phyloP scores from a whole-genome alignment of 345 rosid species.

The Clarkia xantiana region DNA sequence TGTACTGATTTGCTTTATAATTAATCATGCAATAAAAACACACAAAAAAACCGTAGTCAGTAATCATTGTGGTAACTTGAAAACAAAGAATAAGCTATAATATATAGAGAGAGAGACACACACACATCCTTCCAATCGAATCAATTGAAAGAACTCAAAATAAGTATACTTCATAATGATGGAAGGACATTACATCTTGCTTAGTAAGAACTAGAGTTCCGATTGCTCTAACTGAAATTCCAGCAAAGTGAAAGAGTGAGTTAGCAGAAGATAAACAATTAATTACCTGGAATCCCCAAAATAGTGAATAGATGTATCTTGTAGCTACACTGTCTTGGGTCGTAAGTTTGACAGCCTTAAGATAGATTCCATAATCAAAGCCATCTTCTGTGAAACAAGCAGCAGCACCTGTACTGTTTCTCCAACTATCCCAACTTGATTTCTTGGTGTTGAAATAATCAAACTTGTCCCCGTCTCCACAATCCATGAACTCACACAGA shows the following conservation, averaged over 20 bases:
- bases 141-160: no score
- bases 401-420: slow-evolving; percentile 11
- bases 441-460: fast-evolving
- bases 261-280: no score
- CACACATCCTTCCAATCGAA: no score
- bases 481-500: slow-evolving; percentile 43
- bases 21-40: neutral
- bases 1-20: slow-evolving; percentile 84
- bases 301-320: slow-evolving; percentile 64
- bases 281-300: slow-evolving; percentile 90
- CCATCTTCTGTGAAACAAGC: slow-evolving; percentile 32
- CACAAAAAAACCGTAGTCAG: neutral
- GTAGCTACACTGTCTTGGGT: slow-evolving; percentile 16
- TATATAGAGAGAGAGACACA: no score
- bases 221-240: no score
- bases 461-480: slow-evolving; percentile 22
- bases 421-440: slow-evolving; percentile 19
- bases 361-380: slow-evolving; percentile 50
- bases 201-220: no score
- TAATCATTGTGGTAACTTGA: neutral
- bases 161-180: no score
- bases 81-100: neutral
- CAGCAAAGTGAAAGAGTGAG: no score
- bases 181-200: no score
- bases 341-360: slow-evolving; percentile 44